Conservation (phyloP, 2,329 filamentous ascomycete genomes). For the Graphilbum sp. region DNA sequence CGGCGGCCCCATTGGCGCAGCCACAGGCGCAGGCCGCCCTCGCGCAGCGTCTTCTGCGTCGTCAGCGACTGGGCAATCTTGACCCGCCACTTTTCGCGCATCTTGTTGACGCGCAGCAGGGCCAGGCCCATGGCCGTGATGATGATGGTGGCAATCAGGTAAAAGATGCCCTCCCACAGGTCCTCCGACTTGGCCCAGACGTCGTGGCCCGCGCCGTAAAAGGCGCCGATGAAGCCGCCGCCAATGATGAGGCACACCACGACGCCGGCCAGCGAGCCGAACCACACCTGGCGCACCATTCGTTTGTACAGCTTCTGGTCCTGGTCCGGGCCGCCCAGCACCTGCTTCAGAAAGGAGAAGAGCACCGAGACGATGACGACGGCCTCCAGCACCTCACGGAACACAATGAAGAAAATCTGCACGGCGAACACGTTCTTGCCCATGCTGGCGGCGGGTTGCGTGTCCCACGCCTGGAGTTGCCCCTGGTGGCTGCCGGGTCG, state of each 20-base stretch:
- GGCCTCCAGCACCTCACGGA: conserved; percentile 71
- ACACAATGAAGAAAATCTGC: conserved; percentile 79
- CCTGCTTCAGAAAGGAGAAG: conserved; percentile 71
- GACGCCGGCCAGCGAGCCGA: conserved; percentile 41
- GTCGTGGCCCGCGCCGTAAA: conserved; percentile 51
- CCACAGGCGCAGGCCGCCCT: conserved; percentile 14
- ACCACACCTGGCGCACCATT: conserved; percentile 56
- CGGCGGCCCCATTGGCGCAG: conserved; percentile 44
- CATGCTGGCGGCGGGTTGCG: conserved; percentile 19
- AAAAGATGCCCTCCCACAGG: conserved; percentile 70
- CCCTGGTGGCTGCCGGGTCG: too few relatives aligned
- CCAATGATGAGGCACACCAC: conserved; percentile 46
- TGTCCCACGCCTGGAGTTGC: not conserved
- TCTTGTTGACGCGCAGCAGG: conserved; percentile 64
- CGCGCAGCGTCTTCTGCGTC: conserved; percentile 19
- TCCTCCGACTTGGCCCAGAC: conserved; percentile 53
- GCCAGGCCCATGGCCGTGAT: conserved; percentile 70
- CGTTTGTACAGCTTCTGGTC: conserved; percentile 50
- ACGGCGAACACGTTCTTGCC: conserved; percentile 59
- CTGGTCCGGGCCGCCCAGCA: conserved; percentile 45
- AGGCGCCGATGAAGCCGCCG: conserved; percentile 49
- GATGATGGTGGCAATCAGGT: conserved; percentile 58
- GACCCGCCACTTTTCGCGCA: conserved; percentile 75
- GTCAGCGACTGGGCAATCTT: conserved; percentile 62
- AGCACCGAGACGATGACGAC: conserved; percentile 78